These are phyloP conservation scores for Aspergillus pseudotamarii DNA, from an alignment of 2,329 filamentous ascomycete genomes.

Conservation along the genomic window DNA sequence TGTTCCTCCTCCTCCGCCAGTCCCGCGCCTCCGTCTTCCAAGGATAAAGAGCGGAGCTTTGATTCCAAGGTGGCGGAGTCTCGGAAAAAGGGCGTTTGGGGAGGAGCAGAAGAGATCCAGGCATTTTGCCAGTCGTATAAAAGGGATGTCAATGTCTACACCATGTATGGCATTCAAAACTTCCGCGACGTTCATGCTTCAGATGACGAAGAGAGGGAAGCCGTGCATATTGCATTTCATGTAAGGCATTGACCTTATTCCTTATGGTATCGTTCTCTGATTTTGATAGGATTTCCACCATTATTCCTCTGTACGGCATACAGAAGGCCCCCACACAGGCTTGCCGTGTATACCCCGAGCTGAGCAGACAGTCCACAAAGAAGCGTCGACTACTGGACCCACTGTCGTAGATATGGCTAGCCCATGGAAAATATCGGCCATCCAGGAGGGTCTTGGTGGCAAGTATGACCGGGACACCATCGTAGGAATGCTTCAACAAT, in stretches of 20 bases:
- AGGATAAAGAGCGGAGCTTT: slow-evolving; percentile 61
- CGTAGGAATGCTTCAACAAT: slow-evolving; percentile 55
- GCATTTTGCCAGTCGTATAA: slow-evolving; percentile 66
- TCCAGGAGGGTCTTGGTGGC: slow-evolving; percentile 55
- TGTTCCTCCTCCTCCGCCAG: slow-evolving; percentile 51
- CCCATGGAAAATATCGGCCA: slow-evolving; percentile 60
- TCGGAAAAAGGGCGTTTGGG: slow-evolving; percentile 63
- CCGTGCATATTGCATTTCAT: slow-evolving; percentile 65
- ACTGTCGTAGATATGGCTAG: slow-evolving; percentile 44
- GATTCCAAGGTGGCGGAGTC: slow-evolving; percentile 62
- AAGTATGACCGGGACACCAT: slow-evolving; percentile 55
- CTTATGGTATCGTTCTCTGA: slow-evolving; percentile 6
- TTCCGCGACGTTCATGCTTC: slow-evolving; percentile 51
- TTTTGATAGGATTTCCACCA: slow-evolving; percentile 61
- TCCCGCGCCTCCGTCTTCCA: slow-evolving; percentile 46
- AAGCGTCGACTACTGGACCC: slow-evolving; percentile 14
- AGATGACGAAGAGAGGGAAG: slow-evolving; percentile 36
- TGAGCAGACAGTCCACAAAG: slow-evolving; percentile 13
- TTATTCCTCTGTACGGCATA: slow-evolving; percentile 67
- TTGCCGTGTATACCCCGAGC: slow-evolving; percentile 49
- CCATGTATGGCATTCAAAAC: slow-evolving; percentile 39
- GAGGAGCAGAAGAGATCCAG: slow-evolving; percentile 68
- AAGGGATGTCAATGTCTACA: slow-evolving; percentile 65
- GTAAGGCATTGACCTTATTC: slow-evolving; percentile 45
- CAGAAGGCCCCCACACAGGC: slow-evolving; percentile 61